These are phyloP conservation scores for Sphaerosporella brunnea DNA, from an alignment of 495 filamentous ascomycete genomes.

Conservation along the genomic window DNA sequence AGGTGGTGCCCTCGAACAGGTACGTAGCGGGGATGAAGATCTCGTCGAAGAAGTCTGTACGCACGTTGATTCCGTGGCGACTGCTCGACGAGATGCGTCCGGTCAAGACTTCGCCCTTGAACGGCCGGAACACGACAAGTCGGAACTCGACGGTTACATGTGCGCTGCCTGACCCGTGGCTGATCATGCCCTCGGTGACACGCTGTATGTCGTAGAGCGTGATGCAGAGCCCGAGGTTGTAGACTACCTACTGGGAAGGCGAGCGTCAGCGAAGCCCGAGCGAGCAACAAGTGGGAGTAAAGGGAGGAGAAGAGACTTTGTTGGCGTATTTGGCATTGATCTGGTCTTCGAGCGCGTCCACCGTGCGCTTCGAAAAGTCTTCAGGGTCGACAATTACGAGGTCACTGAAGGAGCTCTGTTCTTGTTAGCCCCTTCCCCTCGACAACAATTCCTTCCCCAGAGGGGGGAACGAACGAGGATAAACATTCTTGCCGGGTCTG, in stretches of 20 bases:
- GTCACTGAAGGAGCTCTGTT: conserved; percentile 63
- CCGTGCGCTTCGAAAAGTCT: conserved; percentile 64
- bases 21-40: conserved; percentile 57
- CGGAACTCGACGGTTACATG: conserved; percentile 91
- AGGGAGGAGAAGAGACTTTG: conserved; percentile 46
- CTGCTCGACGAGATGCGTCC: conserved; percentile 61
- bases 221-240: conserved; percentile 75
- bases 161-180: conserved; percentile 75
- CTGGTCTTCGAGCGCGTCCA: conserved; percentile 70
- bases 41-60: conserved; percentile 78
- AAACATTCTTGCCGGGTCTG: too few relatives aligned
- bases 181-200: conserved; percentile 80
- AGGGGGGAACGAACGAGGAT: conserved; percentile 5
- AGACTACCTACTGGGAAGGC: conserved; percentile 43
- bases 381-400: conserved; percentile 76
- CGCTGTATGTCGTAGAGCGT: conserved; percentile 73
- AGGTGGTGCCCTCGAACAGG: conserved; percentile 53
- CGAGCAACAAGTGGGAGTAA: neutral
- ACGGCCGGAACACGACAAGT: conserved; percentile 83
- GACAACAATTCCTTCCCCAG: conserved; percentile 2
- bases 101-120: conserved; percentile 73
- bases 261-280: conserved; percentile 18
- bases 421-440: conserved; percentile 1
- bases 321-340: conserved; percentile 94
- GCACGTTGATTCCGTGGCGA: conserved; percentile 62